Evolutionary conservation across 495 filamentous ascomycete genomes (phyloP).

Genomic region (Xylaria intraflava): DNA sequence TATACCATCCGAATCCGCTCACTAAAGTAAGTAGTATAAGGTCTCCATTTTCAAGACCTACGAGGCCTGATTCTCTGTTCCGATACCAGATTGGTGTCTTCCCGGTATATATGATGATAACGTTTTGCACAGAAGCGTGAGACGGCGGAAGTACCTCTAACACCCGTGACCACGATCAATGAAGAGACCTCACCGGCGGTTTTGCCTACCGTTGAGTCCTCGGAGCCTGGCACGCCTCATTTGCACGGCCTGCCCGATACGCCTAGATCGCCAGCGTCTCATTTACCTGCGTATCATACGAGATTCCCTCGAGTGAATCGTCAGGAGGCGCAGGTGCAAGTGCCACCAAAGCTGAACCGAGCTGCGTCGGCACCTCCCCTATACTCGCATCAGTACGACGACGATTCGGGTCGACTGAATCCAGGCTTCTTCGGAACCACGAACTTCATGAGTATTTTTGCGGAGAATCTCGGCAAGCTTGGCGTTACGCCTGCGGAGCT

Average conservation of each 20-base stretch:
- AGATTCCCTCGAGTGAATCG: background rate
- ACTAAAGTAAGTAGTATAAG: conserved; percentile 19
- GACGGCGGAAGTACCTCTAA: background rate
- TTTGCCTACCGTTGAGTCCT: background rate
- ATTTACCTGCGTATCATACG: background rate
- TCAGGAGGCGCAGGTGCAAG: background rate
- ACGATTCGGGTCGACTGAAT: conserved; percentile 10
- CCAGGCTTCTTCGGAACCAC: conserved; percentile 25
- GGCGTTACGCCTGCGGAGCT: conserved; percentile 12
- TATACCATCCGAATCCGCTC: conserved; percentile 30
- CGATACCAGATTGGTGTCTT: background rate
- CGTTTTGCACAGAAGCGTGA: conserved; percentile 1
- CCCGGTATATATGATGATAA: background rate
- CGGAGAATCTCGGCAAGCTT: conserved; percentile 20
- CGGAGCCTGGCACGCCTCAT: background rate
- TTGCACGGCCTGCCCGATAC: background rate
- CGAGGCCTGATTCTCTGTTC: background rate
- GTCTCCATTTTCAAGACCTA: background rate
- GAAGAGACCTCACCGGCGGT: background rate
- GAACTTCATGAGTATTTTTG: conserved; percentile 23
- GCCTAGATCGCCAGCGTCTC: background rate
- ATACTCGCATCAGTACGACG: conserved; percentile 13
- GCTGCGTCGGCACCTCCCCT: conserved; percentile 28
- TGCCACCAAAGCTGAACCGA: conserved; percentile 13
- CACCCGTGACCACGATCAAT: conserved; percentile 3